phyloP scores from a whole-genome alignment of 495 filamentous ascomycete species.

The Neurospora sp. region DNA sequence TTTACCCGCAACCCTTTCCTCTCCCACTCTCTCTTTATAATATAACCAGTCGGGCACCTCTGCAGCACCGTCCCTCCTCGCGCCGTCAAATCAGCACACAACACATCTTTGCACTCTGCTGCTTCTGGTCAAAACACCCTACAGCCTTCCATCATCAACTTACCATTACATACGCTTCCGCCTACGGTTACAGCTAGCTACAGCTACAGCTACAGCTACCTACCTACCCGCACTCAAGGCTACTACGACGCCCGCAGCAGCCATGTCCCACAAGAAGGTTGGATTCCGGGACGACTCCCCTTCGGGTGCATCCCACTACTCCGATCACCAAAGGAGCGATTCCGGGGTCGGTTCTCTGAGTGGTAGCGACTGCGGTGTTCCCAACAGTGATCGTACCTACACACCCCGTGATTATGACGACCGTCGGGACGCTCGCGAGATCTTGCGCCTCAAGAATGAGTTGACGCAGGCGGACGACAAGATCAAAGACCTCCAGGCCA shows the following conservation, averaged over 20 bases:
- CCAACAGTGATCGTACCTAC: constrained; percentile 18
- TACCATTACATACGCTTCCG: constrained; percentile 2
- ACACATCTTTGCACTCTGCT: constrained; percentile 23
- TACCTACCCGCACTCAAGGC: neutral
- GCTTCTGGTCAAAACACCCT: constrained; percentile 16
- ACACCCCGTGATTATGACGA: constrained; percentile 14
- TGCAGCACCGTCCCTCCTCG: constrained; percentile 20
- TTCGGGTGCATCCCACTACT: constrained; percentile 17
- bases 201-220: constrained; percentile 1
- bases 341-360: constrained; percentile 29
- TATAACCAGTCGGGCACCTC: constrained; percentile 28
- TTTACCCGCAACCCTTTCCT: constrained; percentile 18
- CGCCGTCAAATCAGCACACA: constrained; percentile 31
- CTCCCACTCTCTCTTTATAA: constrained; percentile 10
- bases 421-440: constrained; percentile 8
- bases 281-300: constrained; percentile 23
- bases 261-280: constrained; percentile 25
- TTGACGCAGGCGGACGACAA: constrained; percentile 11
- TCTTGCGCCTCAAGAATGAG: constrained; percentile 14
- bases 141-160: constrained; percentile 4
- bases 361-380: constrained; percentile 19
- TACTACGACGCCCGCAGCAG: constrained; percentile 1
- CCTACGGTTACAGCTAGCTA: constrained; percentile 4
- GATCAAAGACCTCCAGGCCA: constrained; percentile 4
- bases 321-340: constrained; percentile 23